These are phyloP conservation scores for Rugonectria rugulosa DNA, from an alignment of 2,329 filamentous ascomycete genomes.

Conservation along the genomic window DNA sequence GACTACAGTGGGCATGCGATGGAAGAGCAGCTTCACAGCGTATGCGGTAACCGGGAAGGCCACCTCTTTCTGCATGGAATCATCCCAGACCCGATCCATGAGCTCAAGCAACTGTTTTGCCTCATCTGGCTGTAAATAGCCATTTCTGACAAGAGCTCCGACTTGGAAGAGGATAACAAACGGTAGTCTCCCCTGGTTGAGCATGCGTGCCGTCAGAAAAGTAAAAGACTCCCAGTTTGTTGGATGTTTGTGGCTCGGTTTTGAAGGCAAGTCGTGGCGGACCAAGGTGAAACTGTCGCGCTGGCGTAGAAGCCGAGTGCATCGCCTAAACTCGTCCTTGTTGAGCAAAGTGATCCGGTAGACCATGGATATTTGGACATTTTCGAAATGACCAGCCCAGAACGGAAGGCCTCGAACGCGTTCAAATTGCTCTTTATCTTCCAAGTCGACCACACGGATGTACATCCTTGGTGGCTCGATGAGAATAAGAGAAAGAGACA, in stretches of 20 bases:
- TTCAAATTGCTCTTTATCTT: slow-evolving; percentile 29
- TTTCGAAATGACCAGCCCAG: slow-evolving; percentile 17
- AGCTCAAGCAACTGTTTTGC: slow-evolving; percentile 55
- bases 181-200: slow-evolving; percentile 41
- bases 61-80: slow-evolving; percentile 32
- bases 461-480: slow-evolving; percentile 60
- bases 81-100: slow-evolving; percentile 46
- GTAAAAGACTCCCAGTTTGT: slow-evolving; percentile 34
- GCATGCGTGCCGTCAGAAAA: slow-evolving; percentile 23
- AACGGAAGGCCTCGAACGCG: slow-evolving; percentile 41
- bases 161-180: slow-evolving; percentile 69
- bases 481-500: slow-evolving; percentile 59
- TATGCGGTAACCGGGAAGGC: slow-evolving; percentile 55
- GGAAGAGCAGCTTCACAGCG: slow-evolving; percentile 61
- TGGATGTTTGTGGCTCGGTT: not conserved
- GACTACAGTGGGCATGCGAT: slow-evolving; percentile 60
- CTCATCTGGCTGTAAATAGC: slow-evolving; percentile 64
- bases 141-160: slow-evolving; percentile 68
- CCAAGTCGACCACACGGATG: slow-evolving; percentile 15
- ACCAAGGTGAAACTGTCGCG: slow-evolving; percentile 37
- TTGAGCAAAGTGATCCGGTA: slow-evolving; percentile 46
- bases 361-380: slow-evolving; percentile 51
- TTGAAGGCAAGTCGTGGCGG: slow-evolving; percentile 32
- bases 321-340: not conserved
- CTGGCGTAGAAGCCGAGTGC: slow-evolving; percentile 30